Conservation (phyloP, 352 stramenopile species). For the Globisporangium lucens region DNA sequence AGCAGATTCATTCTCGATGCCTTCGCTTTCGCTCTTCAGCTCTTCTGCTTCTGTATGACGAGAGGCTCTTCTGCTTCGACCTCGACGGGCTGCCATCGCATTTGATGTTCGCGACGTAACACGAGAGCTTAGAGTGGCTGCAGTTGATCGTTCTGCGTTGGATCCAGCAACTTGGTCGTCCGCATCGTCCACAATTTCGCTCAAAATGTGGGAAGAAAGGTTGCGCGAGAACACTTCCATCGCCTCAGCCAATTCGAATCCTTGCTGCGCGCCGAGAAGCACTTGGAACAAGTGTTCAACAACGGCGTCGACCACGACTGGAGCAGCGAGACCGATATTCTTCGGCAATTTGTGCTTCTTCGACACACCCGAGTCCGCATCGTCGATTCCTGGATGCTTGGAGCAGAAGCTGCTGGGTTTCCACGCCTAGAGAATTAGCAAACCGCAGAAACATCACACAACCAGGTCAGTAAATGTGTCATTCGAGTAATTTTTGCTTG, state of each 20-base stretch:
- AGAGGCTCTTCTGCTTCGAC: slow-evolving; percentile 13
- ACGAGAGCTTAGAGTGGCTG: neutral
- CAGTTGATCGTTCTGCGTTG: neutral
- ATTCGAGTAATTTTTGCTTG: neutral
- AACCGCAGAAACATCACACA: neutral
- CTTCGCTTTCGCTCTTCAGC: slow-evolving; percentile 17
- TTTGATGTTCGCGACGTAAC: slow-evolving; percentile 12
- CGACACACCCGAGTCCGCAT: slow-evolving; percentile 20
- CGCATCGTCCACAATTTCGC: slow-evolving; percentile 28
- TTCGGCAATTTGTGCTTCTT: slow-evolving; percentile 73
- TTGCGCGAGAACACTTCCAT: slow-evolving; percentile 69
- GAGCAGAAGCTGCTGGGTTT: slow-evolving; percentile 77
- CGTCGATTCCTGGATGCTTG: slow-evolving; percentile 62
- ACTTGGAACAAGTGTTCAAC: slow-evolving; percentile 77
- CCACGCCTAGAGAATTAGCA: slow-evolving; percentile 49
- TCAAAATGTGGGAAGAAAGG: slow-evolving; percentile 43
- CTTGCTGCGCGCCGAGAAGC: slow-evolving; percentile 59
- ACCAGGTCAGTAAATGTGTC: neutral
- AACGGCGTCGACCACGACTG: slow-evolving; percentile 68
- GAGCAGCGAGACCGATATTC: slow-evolving; percentile 41
- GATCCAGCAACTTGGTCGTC: slow-evolving; percentile 4
- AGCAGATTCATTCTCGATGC: neutral
- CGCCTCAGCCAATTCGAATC: slow-evolving; percentile 64
- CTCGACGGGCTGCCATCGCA: slow-evolving; percentile 13
- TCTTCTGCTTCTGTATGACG: slow-evolving; percentile 21